Evolutionary conservation across 257 asterid species (phyloP).

Genomic region (Voacanga thouarsii): DNA sequence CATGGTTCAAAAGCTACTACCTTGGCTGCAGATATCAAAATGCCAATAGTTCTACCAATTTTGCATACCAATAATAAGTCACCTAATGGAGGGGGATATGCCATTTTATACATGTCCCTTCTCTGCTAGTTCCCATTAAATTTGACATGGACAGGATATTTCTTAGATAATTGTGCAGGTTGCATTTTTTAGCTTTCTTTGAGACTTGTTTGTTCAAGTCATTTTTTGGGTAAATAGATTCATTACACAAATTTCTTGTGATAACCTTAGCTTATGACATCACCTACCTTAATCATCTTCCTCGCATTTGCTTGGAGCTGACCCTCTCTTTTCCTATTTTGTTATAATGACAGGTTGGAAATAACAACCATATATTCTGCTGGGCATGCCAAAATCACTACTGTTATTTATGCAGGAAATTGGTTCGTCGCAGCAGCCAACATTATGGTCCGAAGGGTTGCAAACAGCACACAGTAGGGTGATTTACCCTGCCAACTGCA

Average conservation of each 20-base stretch:
- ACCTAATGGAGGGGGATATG: too few species aligned
- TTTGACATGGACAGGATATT: background rate
- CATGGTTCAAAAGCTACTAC: too few species aligned
- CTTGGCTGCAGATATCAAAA: too few species aligned
- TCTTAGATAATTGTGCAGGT: background rate
- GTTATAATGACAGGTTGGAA: slow-evolving; percentile 41
- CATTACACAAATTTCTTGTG: too few species aligned
- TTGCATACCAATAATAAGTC: too few species aligned
- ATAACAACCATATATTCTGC: slow-evolving; percentile 84
- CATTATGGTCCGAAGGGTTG: slow-evolving; percentile 85
- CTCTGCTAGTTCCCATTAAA: background rate
- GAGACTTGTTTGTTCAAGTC: background rate
- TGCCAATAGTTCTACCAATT: too few species aligned
- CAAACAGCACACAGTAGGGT: slow-evolving; percentile 73
- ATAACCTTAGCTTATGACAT: background rate
- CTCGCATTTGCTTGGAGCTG: background rate
- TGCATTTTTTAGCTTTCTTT: background rate
- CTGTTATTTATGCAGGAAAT: slow-evolving; percentile 70
- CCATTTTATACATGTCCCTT: background rate
- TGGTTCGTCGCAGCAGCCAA: slow-evolving; percentile 62
- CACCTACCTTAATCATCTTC: background rate
- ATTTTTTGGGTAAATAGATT: background rate
- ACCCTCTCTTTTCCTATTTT: background rate
- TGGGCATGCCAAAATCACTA: slow-evolving; percentile 93
- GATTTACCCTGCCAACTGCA: background rate